phyloP scores from a whole-genome alignment of 1,284 basidiomycete species.

The Papiliotrema terrestris region DNA sequence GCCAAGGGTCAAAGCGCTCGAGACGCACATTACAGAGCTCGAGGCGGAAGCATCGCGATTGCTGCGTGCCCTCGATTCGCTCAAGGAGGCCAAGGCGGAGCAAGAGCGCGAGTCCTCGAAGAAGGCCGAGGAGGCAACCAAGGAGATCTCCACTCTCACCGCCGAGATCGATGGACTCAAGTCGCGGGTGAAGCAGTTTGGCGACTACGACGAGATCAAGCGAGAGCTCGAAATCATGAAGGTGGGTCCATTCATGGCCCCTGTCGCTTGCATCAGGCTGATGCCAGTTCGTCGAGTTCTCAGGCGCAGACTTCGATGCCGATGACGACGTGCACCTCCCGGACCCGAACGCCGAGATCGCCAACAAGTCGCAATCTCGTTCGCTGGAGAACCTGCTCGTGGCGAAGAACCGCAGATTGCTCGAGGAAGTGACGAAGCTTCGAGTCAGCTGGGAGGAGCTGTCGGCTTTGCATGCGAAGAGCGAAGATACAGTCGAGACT shows the following conservation, averaged over 20 bases:
- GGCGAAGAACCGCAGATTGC: conserved; percentile 88
- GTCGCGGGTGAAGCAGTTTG: conserved; percentile 64
- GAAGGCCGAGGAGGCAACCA: conserved; percentile 60
- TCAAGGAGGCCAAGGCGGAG: conserved; percentile 60
- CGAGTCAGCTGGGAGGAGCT: conserved; percentile 78
- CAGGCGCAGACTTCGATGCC: conserved; percentile 70
- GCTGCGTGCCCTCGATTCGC: conserved; percentile 64
- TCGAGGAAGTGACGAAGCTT: conserved; percentile 88
- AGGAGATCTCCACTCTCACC: conserved; percentile 59
- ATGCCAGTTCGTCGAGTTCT: conserved; percentile 84
- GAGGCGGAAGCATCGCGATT: conserved; percentile 70
- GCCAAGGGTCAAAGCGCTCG: conserved; percentile 64
- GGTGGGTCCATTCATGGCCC: conserved; percentile 55
- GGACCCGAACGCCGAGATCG: conserved; percentile 79
- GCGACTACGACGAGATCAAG: conserved; percentile 92
- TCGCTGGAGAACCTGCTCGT: conserved; percentile 87
- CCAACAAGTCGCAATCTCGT: conserved; percentile 67
- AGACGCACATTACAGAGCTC: conserved; percentile 66
- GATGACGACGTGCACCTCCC: conserved; percentile 66
- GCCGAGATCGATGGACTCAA: conserved; percentile 66
- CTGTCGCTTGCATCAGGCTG: not conserved
- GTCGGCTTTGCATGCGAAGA: conserved; percentile 60
- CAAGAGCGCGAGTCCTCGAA: conserved; percentile 55
- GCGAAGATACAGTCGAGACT: conserved; percentile 60
- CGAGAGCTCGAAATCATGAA: conserved; percentile 96